Base-by-base conservation (phyloP, 148 eudicot genomes). In the Persicaria tinctoria region DNA sequence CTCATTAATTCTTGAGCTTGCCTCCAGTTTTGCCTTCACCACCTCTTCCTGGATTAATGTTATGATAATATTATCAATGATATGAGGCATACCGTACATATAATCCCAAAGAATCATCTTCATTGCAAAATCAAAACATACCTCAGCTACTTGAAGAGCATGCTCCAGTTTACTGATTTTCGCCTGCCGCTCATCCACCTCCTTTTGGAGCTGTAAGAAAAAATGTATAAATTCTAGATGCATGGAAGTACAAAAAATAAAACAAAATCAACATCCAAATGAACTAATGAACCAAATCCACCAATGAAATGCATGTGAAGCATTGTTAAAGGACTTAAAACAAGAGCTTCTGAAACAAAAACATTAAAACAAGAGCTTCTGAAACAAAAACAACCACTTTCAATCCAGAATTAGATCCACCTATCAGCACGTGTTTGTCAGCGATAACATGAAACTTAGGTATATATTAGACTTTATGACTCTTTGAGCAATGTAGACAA, bases 61-160 rank as follows among this genome's bases (percentile, higher is more conserved):
- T 13, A 5, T 5, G 18, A 41, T 41, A 66, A 38, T 66, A 13
- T 13, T 41, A 66, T 66, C 17, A 66, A 13, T 66, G 18, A 66
- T 66, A 13, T 38, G n/a, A 66, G 13, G 63, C 63, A 66, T 63
- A 63, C 74, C 74, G 5, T 11, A 5, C 49, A 1, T 44, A 47
- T 44, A 50, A 23, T 20, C 51, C 77, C 44, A 51, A 4, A 55
- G 18, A 6, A 69, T 32, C 41, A 18, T 45, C 17, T 56, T 5
- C 70, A 49, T 12, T 74, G 20, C 71, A 32, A 38, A 66, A 17
- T 66, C 49, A 51, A 76, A 64, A 47, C 44, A 56, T 81, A 88
- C 97, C 89, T 94, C 98, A 74, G 95, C 97, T 74, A 82, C 81
- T 80, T 84, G 79, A 84, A 93, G 91, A 77, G 97, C 97, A 51